Evolutionary conservation across 2,329 filamentous ascomycete genomes (phyloP).

Genomic region (Colletotrichum limetticola): DNA sequence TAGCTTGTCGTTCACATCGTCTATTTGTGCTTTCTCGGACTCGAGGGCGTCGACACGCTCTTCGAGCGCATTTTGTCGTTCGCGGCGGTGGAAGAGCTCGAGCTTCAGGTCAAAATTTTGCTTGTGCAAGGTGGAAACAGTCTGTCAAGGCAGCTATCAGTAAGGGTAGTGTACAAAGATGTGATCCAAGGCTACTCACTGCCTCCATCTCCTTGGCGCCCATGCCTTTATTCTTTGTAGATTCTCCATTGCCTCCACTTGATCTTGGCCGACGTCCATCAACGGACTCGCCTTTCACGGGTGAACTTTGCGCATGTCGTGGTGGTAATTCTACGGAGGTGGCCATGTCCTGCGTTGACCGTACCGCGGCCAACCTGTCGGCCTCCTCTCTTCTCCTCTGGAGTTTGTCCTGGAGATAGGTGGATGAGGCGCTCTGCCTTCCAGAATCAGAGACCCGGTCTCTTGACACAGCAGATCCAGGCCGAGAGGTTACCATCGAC

Average conservation of each 20-base stretch:
- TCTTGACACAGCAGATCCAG: slow-evolving; percentile 53
- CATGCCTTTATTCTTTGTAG: slow-evolving; percentile 62
- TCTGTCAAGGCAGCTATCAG: slow-evolving; percentile 49
- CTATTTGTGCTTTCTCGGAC: slow-evolving; percentile 62
- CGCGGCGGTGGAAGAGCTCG: slow-evolving; percentile 75
- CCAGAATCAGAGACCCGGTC: slow-evolving; percentile 53
- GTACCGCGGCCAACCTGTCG: slow-evolving; percentile 52
- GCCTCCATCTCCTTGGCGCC: slow-evolving; percentile 77
- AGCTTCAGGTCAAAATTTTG: slow-evolving; percentile 83
- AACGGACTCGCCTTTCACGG: slow-evolving; percentile 46
- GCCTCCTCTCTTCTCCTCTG: slow-evolving; percentile 60
- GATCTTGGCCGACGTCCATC: slow-evolving; percentile 55
- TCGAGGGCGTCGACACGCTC: slow-evolving; percentile 66
- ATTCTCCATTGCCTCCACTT: slow-evolving; percentile 51
- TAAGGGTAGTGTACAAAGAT: background rate
- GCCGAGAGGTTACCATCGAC: slow-evolving; percentile 46
- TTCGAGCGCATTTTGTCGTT: slow-evolving; percentile 71
- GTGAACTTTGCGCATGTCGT: slow-evolving; percentile 51
- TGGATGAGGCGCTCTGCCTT: slow-evolving; percentile 56
- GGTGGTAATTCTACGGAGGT: slow-evolving; percentile 49
- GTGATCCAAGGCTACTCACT: slow-evolving; percentile 47
- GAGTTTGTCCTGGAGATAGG: slow-evolving; percentile 66
- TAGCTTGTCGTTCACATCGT: slow-evolving; percentile 68
- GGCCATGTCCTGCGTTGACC: slow-evolving; percentile 50
- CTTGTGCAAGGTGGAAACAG: slow-evolving; percentile 76